phyloP scores from a whole-genome alignment of 164 flowering plant genomes.

The Buxus sempervirens region DNA sequence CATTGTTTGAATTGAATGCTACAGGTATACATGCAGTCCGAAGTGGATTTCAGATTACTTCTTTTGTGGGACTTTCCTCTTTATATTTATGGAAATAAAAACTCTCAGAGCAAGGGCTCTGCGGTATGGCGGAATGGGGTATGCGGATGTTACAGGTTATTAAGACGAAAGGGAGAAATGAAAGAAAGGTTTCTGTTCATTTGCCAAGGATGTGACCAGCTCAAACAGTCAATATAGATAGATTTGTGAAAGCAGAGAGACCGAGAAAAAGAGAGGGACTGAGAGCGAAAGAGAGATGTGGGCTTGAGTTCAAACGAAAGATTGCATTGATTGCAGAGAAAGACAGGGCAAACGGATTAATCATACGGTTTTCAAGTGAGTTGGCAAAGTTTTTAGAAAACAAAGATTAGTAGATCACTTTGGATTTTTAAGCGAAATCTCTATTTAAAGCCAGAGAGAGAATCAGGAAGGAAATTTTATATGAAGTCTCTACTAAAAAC shows the following conservation, averaged over 20 bases:
- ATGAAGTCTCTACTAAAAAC: too few species aligned
- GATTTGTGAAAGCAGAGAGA: neutral
- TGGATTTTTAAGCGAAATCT: slow-evolving; percentile 29
- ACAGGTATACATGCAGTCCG: neutral
- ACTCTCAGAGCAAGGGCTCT: neutral
- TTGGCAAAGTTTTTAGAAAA: slow-evolving; percentile 18
- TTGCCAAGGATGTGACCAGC: too few species aligned
- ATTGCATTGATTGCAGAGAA: neutral
- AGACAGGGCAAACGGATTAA: slow-evolving; percentile 1
- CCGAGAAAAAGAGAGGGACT: neutral
- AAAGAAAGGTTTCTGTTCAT: too few species aligned
- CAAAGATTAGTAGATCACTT: slow-evolving; percentile 31
- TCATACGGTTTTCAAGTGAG: slow-evolving; percentile 9
- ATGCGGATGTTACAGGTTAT: neutral
- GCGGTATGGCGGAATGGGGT: slow-evolving; percentile 1
- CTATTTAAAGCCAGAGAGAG: neutral
- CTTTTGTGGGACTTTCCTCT: neutral
- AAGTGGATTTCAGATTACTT: neutral
- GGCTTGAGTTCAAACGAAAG: slow-evolving; percentile 10
- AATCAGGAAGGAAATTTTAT: too few species aligned
- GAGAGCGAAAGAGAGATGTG: slow-evolving; percentile 1
- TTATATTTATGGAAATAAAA: neutral
- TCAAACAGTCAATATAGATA: slow-evolving; percentile 4
- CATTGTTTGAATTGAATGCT: neutral
- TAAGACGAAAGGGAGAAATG: too few species aligned